Percentiles rank a stretch among this genome's conserved stretches.
Evolutionary conservation across 2,329 filamentous ascomycete species (phyloP).

Genomic region (Diaporthe helianthi): DNA sequence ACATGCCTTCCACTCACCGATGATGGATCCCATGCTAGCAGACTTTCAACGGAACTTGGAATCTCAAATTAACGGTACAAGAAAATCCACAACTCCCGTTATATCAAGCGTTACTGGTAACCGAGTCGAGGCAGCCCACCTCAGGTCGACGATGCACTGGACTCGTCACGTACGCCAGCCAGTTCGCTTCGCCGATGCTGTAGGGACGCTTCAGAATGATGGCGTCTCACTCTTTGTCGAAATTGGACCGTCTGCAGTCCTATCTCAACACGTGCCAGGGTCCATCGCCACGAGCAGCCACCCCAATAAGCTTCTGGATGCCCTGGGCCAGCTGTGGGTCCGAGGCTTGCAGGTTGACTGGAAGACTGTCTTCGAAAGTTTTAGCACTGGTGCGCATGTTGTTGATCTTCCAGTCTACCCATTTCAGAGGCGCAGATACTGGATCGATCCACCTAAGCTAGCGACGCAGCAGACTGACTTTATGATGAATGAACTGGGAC

Average conservation of each 20-base stretch:
- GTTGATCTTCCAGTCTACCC: conserved; percentile 16
- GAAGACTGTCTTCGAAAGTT: background rate
- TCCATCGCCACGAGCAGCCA: background rate
- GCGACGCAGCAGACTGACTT: background rate
- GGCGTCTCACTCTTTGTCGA: background rate
- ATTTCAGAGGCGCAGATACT: conserved; percentile 19
- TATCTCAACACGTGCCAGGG: background rate
- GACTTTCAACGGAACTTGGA: background rate
- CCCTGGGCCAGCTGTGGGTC: conserved; percentile 9
- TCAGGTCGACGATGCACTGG: conserved; percentile 1
- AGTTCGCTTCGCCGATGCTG: conserved; percentile 14
- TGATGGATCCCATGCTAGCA: conserved; percentile 9
- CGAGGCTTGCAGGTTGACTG: conserved; percentile 7
- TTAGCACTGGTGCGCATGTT: background rate
- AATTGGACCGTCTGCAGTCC: conserved; percentile 9
- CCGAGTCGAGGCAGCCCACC: background rate
- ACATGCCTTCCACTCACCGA: conserved; percentile 18
- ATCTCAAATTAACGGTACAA: no score
- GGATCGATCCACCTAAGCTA: background rate
- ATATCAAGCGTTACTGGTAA: conserved; percentile 13
- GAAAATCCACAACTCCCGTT: background rate
- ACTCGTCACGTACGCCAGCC: conserved; percentile 2
- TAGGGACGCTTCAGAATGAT: background rate
- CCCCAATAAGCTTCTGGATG: background rate
- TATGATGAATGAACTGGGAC: background rate